Evolutionary conservation across 805 yeast species (phyloP).

Genomic region (Lachancea lanzarotensis): DNA sequence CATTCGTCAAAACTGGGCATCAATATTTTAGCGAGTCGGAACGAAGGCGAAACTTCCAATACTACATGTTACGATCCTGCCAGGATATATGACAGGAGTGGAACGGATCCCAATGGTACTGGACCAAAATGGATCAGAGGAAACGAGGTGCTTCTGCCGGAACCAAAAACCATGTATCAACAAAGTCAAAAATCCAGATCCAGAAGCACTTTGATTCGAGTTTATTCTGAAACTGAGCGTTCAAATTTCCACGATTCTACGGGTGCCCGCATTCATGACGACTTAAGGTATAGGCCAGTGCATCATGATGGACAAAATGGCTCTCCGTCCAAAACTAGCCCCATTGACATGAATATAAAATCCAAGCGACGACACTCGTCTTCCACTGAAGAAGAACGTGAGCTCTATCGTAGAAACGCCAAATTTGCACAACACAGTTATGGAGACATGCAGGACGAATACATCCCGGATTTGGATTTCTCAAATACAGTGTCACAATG

Average conservation of each 20-base stretch:
- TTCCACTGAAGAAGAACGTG: constrained; percentile 1
- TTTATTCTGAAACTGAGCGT: constrained; percentile 61
- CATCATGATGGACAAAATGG: constrained; percentile 6
- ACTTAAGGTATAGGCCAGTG: constrained; percentile 44
- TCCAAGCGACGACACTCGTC: constrained; percentile 7
- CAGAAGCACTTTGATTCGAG: constrained; percentile 38
- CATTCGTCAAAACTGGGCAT: not conserved
- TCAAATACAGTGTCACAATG: constrained; percentile 43
- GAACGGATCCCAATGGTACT: not conserved
- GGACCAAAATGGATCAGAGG: not conserved
- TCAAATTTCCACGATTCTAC: constrained; percentile 50
- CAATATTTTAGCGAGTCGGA: not conserved
- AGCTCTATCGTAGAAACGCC: not conserved
- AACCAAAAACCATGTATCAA: constrained; percentile 17
- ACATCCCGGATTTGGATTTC: constrained; percentile 65
- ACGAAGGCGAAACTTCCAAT: constrained; percentile 2
- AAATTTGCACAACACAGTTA: not conserved
- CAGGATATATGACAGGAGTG: not conserved
- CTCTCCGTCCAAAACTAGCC: not conserved
- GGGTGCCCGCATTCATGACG: constrained; percentile 50
- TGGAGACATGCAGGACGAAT: constrained; percentile 64
- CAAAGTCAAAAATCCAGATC: constrained; percentile 17
- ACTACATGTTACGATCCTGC: not conserved
- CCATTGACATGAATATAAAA: constrained; percentile 1
- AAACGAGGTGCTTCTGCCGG: constrained; percentile 15